Conservation (phyloP, 83 land plant species). For the Picea abies region DNA sequence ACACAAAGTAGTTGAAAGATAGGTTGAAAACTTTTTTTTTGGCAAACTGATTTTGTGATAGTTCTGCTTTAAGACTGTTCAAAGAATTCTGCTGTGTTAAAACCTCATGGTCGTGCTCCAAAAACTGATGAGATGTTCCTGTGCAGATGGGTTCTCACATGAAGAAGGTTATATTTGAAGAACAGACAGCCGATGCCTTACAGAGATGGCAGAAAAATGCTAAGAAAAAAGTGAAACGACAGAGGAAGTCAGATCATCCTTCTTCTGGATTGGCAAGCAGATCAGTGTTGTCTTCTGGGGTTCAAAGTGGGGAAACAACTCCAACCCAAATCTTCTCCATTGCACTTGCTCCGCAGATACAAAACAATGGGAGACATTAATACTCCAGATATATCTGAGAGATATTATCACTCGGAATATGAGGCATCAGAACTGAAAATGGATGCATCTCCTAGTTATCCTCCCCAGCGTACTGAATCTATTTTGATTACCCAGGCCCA, state of each 20-base stretch:
- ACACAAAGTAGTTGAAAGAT: no score
- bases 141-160: no score
- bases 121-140: no score
- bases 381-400: not conserved
- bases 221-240: conserved; percentile 29
- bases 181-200: conserved; percentile 46
- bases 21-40: no score
- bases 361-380: not conserved
- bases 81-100: no score
- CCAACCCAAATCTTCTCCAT: conserved; percentile 27
- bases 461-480: not conserved
- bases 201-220: conserved; percentile 46
- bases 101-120: no score
- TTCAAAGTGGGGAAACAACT: conserved; percentile 26
- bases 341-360: conserved; percentile 32
- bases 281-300: not conserved
- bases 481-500: not conserved
- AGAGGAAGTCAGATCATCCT: conserved; percentile 6
- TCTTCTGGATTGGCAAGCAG: not conserved
- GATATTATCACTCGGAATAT: not conserved
- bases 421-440: not conserved
- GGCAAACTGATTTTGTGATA: no score
- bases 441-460: not conserved
- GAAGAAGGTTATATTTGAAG: not conserved
- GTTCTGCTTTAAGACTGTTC: no score